Percentiles rank a stretch among this genome's conserved stretches.
Conservation (phyloP, 1,284 basidiomycete genomes). For the Ustilago bromivora region DNA sequence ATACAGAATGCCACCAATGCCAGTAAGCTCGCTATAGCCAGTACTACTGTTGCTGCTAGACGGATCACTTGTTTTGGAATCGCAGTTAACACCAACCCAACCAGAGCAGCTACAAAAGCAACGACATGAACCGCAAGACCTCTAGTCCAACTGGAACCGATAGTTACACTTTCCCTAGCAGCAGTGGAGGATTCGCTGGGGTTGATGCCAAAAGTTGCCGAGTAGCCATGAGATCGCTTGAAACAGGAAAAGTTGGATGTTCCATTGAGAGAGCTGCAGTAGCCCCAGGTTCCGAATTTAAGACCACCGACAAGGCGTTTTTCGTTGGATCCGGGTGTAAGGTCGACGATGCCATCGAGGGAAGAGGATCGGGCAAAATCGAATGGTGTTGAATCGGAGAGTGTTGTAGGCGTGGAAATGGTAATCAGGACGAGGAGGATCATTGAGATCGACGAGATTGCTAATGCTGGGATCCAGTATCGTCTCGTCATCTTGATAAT, state of each 20-base stretch:
- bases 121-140: slow-evolving; percentile 53
- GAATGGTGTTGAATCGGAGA: slow-evolving; percentile 43
- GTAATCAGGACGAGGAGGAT: slow-evolving; percentile 44
- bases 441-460: slow-evolving; percentile 16
- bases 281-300: slow-evolving; percentile 50
- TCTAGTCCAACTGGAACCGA: slow-evolving; percentile 42
- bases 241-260: slow-evolving; percentile 34
- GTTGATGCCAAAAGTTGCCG: slow-evolving; percentile 35
- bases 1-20: slow-evolving; percentile 36
- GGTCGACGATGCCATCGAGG: slow-evolving; percentile 29
- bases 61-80: slow-evolving; percentile 29
- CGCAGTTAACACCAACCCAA: slow-evolving; percentile 31
- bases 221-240: slow-evolving; percentile 44
- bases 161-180: slow-evolving; percentile 20
- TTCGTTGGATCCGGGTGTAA: slow-evolving; percentile 18
- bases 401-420: slow-evolving; percentile 48
- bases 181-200: slow-evolving; percentile 14
- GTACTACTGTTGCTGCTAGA: slow-evolving; percentile 28
- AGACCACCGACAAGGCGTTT: slow-evolving; percentile 22
- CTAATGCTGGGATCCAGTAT: slow-evolving; percentile 32
- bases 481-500: slow-evolving; percentile 23
- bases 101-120: slow-evolving; percentile 33
- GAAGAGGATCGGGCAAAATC: slow-evolving; percentile 30
- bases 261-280: slow-evolving; percentile 36
- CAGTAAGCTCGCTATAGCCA: slow-evolving; percentile 17